phyloP scores from a whole-genome alignment of 1,284 basidiomycete species.

The Acaromyces ingoldii region DNA sequence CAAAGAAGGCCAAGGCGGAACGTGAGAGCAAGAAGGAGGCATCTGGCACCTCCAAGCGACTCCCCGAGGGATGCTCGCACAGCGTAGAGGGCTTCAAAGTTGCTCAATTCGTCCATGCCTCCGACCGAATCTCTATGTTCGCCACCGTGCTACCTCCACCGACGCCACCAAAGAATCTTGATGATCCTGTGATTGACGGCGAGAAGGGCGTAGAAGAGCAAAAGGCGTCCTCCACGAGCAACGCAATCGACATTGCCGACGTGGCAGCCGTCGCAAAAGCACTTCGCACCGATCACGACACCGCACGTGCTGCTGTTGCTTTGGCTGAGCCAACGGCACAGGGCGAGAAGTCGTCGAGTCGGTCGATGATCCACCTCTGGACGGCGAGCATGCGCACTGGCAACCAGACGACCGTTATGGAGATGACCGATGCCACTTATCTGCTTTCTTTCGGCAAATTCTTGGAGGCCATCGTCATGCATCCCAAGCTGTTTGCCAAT shows the following conservation, averaged over 20 bases:
- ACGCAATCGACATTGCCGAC: too few species aligned
- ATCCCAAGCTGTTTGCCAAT: too few species aligned
- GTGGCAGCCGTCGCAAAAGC: conserved; percentile 29
- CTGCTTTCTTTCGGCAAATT: conserved; percentile 38
- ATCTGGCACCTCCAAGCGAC: neutral
- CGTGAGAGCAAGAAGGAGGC: conserved; percentile 1
- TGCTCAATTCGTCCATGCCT: conserved; percentile 29
- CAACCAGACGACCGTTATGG: conserved; percentile 19
- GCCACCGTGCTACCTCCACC: conserved; percentile 19
- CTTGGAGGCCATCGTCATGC: conserved; percentile 37
- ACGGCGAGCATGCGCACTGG: conserved; percentile 27
- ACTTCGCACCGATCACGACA: conserved; percentile 25
- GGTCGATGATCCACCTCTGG: conserved; percentile 23
- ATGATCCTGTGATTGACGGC: neutral
- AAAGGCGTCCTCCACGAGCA: too few species aligned
- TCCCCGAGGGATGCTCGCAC: conserved; percentile 3
- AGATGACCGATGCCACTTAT: conserved; percentile 38
- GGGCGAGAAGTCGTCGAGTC: conserved; percentile 16
- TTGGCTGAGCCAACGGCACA: conserved; percentile 32
- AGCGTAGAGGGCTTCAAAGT: neutral
- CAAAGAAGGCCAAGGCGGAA: conserved; percentile 4
- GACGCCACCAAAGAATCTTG: neutral
- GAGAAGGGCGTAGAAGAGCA: too few species aligned
- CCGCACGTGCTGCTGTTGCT: conserved; percentile 28
- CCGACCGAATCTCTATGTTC: conserved; percentile 21